These are phyloP conservation scores for Cucurbita argyrosperma DNA, from an alignment of 306 rosid species.

Conservation along the genomic window DNA sequence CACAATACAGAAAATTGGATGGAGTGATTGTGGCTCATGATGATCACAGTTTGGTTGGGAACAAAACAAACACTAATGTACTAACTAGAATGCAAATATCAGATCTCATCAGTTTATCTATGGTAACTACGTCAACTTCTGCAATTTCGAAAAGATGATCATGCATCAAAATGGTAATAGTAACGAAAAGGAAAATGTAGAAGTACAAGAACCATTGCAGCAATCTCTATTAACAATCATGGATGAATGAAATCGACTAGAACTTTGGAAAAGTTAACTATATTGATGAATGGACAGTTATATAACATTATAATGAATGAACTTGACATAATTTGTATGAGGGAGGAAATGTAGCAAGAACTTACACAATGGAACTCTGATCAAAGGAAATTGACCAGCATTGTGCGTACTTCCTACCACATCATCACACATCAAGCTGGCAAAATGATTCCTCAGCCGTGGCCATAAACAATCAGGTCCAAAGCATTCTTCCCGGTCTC, in stretches of 20 bases:
- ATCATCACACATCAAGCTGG: background rate
- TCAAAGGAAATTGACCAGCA: background rate
- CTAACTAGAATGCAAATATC: background rate
- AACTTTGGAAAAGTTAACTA: background rate
- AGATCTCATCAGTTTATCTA: background rate
- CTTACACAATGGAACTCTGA: constrained; percentile 4
- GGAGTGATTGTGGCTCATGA: background rate
- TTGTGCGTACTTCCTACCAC: background rate
- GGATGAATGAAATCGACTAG: background rate
- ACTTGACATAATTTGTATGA: background rate
- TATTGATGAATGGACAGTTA: background rate
- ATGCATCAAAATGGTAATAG: background rate
- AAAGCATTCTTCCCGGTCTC: background rate
- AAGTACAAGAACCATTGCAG: background rate
- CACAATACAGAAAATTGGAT: background rate
- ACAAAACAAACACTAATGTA: background rate
- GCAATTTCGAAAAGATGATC: background rate
- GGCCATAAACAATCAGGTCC: background rate
- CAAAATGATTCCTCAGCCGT: background rate
- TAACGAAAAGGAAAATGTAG: background rate
- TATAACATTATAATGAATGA: background rate
- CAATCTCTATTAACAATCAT: background rate
- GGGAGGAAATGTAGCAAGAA: constrained; percentile 1
- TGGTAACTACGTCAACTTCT: background rate
- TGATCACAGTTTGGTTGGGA: background rate